phyloP scores from a whole-genome alignment of 179 eudicot genomes.

The Camellia oleifera region DNA sequence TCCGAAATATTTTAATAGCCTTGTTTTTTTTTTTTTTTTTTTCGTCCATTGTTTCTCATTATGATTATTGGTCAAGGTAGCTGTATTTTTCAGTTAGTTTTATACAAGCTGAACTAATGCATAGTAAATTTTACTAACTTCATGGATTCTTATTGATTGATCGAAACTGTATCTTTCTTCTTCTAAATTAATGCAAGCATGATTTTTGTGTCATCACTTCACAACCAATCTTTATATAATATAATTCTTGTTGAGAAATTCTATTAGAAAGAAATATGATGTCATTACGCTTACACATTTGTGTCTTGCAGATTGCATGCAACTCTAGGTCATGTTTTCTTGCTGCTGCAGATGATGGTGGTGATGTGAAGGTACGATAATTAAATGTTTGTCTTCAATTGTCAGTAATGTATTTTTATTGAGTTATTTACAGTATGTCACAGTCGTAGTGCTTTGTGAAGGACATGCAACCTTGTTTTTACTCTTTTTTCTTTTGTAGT shows the following conservation, averaged over 20 bases:
- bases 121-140: background rate
- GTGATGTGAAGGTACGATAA: conserved; percentile 78
- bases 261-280: conserved; percentile 1
- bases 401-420: too few relatives aligned
- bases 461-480: too few relatives aligned
- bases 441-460: too few relatives aligned
- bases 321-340: conserved; percentile 78
- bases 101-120: background rate
- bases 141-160: background rate
- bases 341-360: conserved; percentile 94
- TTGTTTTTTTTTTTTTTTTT: background rate
- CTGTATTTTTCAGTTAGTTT: background rate
- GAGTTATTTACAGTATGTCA: too few relatives aligned
- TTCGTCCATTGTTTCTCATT: background rate
- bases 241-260: background rate
- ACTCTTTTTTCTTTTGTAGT: too few relatives aligned
- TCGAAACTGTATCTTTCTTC: background rate
- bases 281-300: conserved; percentile 5
- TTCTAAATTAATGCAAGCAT: background rate
- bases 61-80: background rate
- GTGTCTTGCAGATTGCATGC: conserved; percentile 60
- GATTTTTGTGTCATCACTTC: background rate
- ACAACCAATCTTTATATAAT: background rate
- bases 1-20: background rate
- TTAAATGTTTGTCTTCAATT: background rate